Conservation (phyloP, 257 asterid species). For the Fraxinus americana region DNA sequence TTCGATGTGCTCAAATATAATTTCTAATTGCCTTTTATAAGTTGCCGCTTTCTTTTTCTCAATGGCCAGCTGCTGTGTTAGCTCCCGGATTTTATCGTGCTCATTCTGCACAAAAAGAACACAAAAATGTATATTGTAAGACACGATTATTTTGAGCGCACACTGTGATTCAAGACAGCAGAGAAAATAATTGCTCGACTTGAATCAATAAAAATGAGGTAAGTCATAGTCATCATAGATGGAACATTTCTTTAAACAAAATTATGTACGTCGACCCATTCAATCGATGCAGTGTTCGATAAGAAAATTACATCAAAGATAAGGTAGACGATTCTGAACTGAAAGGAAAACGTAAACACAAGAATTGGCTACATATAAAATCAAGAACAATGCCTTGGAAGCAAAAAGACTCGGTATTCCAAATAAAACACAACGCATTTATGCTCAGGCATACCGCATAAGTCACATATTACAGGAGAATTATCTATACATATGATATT, state of each 20-base stretch:
- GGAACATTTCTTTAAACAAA: neutral
- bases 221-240: neutral
- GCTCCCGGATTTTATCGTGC: constrained; percentile 87
- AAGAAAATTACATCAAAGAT: neutral
- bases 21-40: constrained; percentile 88
- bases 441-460: neutral
- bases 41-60: constrained; percentile 90
- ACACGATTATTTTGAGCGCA: neutral
- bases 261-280: neutral
- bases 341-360: too few relatives aligned
- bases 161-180: neutral
- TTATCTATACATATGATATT: neutral
- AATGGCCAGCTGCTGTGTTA: constrained; percentile 81
- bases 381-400: too few relatives aligned
- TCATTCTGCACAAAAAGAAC: constrained; percentile 51
- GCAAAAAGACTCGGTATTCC: neutral
- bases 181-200: neutral
- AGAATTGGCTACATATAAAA: too few relatives aligned
- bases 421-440: neutral
- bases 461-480: neutral
- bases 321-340: too few relatives aligned
- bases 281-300: neutral
- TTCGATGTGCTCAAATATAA: constrained; percentile 86
- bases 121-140: neutral
- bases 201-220: neutral